Conservation (phyloP, 495 filamentous ascomycete genomes). For the Acidomyces sp. region DNA sequence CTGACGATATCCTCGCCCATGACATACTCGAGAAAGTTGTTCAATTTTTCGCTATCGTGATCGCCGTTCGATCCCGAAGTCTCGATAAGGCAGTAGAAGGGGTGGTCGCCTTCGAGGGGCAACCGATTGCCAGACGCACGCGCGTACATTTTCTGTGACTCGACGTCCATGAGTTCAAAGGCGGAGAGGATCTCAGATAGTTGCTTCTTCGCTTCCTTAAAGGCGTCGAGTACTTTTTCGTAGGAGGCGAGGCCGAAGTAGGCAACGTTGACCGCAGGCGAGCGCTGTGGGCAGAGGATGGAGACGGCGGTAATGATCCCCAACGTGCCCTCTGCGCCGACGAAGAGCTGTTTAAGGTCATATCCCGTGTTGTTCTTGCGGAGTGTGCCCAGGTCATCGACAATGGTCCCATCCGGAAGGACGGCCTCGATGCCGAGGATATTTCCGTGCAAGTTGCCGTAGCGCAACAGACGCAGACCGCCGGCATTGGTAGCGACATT, state of each 20-base stretch:
- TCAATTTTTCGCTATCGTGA: constrained; percentile 67
- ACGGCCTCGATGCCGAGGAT: constrained; percentile 89
- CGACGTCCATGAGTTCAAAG: constrained; percentile 91
- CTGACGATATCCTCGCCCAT: constrained; percentile 71
- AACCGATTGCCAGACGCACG: constrained; percentile 57
- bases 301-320: constrained; percentile 86
- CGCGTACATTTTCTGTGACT: constrained; percentile 61
- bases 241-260: constrained; percentile 78
- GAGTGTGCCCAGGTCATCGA: constrained; percentile 72
- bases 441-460: constrained; percentile 86
- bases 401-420: constrained; percentile 76
- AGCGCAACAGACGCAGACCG: constrained; percentile 76
- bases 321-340: constrained; percentile 87
- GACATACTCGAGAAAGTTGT: constrained; percentile 74
- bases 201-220: constrained; percentile 73
- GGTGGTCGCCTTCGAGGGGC: constrained; percentile 68
- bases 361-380: constrained; percentile 99
- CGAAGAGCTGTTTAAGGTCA: constrained; percentile 94
- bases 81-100: constrained; percentile 94
- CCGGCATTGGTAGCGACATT: constrained; percentile 97
- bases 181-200: constrained; percentile 91
- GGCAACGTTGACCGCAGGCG: constrained; percentile 75
- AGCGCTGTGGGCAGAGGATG: constrained; percentile 74
- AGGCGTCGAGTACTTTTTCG: constrained; percentile 71
- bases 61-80: constrained; percentile 89